Evolutionary conservation across 129 eudicot genomes (phyloP), one percentile per base, ranked within the genome.

Genomic region (Mikania micrantha): DNA sequence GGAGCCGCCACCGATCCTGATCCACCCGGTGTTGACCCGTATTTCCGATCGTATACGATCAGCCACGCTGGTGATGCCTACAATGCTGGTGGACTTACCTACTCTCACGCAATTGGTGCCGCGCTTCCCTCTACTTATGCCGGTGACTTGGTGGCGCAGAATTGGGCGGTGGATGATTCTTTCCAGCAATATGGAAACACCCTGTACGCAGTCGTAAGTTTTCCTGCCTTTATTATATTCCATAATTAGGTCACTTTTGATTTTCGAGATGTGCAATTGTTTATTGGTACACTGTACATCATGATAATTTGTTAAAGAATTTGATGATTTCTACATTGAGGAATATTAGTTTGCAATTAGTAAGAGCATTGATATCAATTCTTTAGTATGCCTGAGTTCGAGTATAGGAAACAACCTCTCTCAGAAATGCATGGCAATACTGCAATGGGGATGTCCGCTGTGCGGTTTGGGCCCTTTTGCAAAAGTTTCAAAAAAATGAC

Each of bases 11-110:
- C 58, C 28, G 42, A 60, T 66, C 59, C 70, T 25, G 60, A 64
- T 2, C 82, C 85, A 5, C 79, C 85, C 2, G 85, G 75, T 1
- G 61, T 67, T 48, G 86, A 78, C 42, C 64, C 76, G 22, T 66
- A 66, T 71, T 16, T 15, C 16, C n/a, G 71, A 8, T 61, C 76
- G 0, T 77, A 70, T 60, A n/a, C 84, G 1, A 1, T 54, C 16
- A 39, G 6, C 64, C 72, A 57, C 35, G 56, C 64, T 41, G 67
- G 59, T 50, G 69, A 47, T 24, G 41, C 32, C 15, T 71, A 71
- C 66, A 64, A 68, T 31, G 69, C 71, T 62, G 41, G 67, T 22
- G 76, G 38, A n/a, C 31, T 67, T 52, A 70, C 73, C 9, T 83
- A 79, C 39, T 6, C 83, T 63, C 83, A 73, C 17, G 31, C 76